Evolutionary conservation across 805 yeast genomes (phyloP), one percentile per base, ranked within the genome.

Genomic region (Myxozyma udenii): DNA sequence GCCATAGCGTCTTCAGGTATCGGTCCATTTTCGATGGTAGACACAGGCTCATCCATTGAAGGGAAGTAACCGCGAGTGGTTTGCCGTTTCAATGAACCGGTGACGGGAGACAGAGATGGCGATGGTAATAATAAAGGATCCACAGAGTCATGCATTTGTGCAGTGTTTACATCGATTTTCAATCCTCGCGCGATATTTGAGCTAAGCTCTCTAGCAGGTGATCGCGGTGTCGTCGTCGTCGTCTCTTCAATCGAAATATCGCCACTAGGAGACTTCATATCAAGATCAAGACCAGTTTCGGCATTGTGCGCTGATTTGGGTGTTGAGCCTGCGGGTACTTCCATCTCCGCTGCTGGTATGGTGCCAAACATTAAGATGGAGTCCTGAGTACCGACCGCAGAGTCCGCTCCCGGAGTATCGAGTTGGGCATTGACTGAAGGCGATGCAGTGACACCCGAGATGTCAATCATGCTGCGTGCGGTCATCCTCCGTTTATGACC

Each of bases 61-160:
- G 55, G 30, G 37, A 54, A 54, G 36, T 51, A 54, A 39, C 50
- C 58, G 14, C 42, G 43, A 14, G 53, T 42, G 12, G 24, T 19
- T n/a, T 46, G 37, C 35, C 41, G 41, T 12, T 45, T 43, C 21
- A 41, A 42, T 23, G 58, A 44, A 23, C 57, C 55, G 12, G 53
- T 44, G 5, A 57, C 51, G 2, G 66, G 66, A 21, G 66, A 63
- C 14, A 57, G 51, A 16, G 63, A 60, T 3, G 66, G 66, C 14
- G 66, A 63, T 4, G 63, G 65, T 21, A 62, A 54, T 23, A 61
- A 52, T 25, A 57, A 61, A n/a, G 62, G 64, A 14, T 61, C 48
- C 12, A 40, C n/a, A 32, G 28, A 37, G 24, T 21, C 32, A 24
- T 32, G 44, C 9, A 49, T 30, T 22, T 35, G 51, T n/a, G 44